Evolutionary conservation across 139 green algal genomes (phyloP), one percentile per base, ranked within the genome.

Genomic region (Picochlorum sp.): DNA sequence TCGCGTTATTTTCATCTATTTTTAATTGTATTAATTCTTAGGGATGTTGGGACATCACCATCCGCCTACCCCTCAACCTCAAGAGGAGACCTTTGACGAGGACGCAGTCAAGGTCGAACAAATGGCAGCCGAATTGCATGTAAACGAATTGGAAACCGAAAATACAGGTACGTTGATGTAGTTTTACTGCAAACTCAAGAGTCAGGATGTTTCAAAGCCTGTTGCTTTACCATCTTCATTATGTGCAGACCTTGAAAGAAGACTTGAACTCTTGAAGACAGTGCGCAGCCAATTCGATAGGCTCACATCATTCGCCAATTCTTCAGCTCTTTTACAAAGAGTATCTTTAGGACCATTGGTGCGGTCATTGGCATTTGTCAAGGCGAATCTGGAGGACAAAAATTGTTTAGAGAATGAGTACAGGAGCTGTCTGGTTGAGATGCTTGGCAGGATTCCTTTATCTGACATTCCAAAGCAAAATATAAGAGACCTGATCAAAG

Each of bases 401-500:
- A 21, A 54, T 24, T 26, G 47, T 23, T 18, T 21, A 54, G n/a
- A 54, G 32, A 74, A 87, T 56, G 78, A 76, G 56, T 65, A 85
- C 50, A 71, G 83, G 23, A 72, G 74, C 56, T 54, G 58, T 6
- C 28, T 83, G 34, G 62, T 86, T 37, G 82, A 88, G 61, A 72
- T 84, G 2, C 58, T 88, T 18, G 74, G 79, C 52, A 61, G 82
- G 50, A 54, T 74, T 18, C 34, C 62, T 11, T 49, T 69, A 9
- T 51, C 68, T 37, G 47, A 60, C 7, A 45, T 80, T 26, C 61
- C 38, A 24, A 66, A 64, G 67, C 66, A 69, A 2, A 81, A 86
- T 62, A 75, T 84, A 9, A 15, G 60, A 1, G 73, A 87, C 28
- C 73, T 96, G 23, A 65, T 92, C 54, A 73, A 78, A 18, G 49